These are phyloP conservation scores for Butyriboletus loyo DNA, from an alignment of 768 basidiomycete genomes.

Conservation along the genomic window DNA sequence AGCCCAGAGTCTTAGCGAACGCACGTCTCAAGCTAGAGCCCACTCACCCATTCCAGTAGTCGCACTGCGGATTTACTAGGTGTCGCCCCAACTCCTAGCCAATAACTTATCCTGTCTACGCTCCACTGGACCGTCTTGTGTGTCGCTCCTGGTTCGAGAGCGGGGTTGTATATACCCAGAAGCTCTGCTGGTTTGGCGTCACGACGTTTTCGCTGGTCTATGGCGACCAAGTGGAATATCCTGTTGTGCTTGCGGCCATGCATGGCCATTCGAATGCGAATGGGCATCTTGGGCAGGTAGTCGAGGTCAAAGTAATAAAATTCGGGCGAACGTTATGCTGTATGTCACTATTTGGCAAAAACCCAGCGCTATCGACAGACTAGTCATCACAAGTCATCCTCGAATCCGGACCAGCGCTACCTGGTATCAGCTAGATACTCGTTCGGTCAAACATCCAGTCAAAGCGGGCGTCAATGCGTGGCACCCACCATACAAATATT, in stretches of 20 bases:
- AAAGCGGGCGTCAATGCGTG: background rate
- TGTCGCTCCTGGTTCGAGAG: conserved; percentile 43
- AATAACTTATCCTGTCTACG: conserved; percentile 84
- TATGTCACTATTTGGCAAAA: conserved; percentile 31
- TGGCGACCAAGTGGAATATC: conserved; percentile 83
- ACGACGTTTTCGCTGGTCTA: conserved; percentile 64
- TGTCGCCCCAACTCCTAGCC: conserved; percentile 81
- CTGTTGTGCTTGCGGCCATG: conserved; percentile 74
- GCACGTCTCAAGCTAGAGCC: background rate
- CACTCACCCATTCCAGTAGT: conserved; percentile 68
- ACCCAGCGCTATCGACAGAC: no score
- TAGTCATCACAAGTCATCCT: no score
- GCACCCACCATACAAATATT: conserved; percentile 90
- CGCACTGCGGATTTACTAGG: conserved; percentile 77
- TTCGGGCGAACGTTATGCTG: conserved; percentile 2
- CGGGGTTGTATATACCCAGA: conserved; percentile 82
- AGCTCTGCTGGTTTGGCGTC: conserved; percentile 87
- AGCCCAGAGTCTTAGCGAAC: conserved; percentile 4
- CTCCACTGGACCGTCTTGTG: conserved; percentile 88
- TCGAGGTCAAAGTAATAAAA: background rate
- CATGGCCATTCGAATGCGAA: conserved; percentile 82
- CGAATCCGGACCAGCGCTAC: conserved; percentile 65
- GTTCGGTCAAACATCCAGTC: conserved; percentile 3
- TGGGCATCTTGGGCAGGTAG: conserved; percentile 52
- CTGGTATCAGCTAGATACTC: conserved; percentile 68